Base-by-base conservation (phyloP, 2,329 filamentous ascomycete species). In the Coniochaeta sp. region DNA sequence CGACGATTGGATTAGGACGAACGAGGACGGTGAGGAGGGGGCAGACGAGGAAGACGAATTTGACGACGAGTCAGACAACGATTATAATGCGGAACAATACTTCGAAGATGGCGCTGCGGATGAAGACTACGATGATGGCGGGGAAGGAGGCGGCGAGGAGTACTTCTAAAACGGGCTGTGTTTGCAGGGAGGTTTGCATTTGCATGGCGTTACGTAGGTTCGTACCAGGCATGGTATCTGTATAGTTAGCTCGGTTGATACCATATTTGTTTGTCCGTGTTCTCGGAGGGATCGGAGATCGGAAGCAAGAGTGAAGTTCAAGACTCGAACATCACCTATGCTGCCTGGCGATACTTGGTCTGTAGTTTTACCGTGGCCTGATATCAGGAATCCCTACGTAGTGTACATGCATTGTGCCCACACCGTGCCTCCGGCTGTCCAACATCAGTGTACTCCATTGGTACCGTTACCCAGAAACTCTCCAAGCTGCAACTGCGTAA, bases 81-180 rank as follows among this genome's bases (percentile, higher is more conserved):
- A 83, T 8, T 86, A 86, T 67, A 80, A 86, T 52, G 83, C 83
- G 2, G 83, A 86, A 66, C 77, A 77, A 11, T 85, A 85, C 72
- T 86, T 86, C 67, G 83, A 85, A 62, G 81, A 78, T 26, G 81
- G 81, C 14, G 81, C 82, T 62, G 73, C 74, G n/a, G 81, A 84
- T 26, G 78, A 81, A 58, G 77, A 79, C 38, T 78, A 80, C 24
- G 81, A 81, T 55, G 78, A 78, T 56, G 80, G 78, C 8, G 82
- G 81, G 26, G 83, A 81, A 36, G 81, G 71, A 28, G 74, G 70
- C 7, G 73, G 72, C 7, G 71, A 65, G 43, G 68, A 68, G 34
- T 72, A 71, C 28, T 54, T 58, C 40, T 58, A 50, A 26, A 4
- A 43, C 11, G 36, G 31, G 16, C 50, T 34, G 26, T 55, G 17